Conservation (phyloP, 2,329 filamentous ascomycete species). For the Fusarium mangiferae region DNA sequence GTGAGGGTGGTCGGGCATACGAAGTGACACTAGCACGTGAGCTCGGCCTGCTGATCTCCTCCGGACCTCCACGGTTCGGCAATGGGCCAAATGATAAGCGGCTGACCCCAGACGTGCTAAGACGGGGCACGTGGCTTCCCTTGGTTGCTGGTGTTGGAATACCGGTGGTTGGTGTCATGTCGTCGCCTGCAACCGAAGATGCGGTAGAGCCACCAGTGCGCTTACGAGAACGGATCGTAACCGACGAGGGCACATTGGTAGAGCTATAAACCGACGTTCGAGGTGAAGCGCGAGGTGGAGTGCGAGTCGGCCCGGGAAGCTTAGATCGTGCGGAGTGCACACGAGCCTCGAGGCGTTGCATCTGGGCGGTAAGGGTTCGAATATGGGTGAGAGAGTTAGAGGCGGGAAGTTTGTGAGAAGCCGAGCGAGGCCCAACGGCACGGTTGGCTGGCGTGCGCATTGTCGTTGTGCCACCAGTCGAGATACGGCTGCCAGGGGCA, state of each 20-base stretch:
- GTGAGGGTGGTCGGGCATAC: conserved; percentile 64
- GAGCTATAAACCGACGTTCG: conserved; percentile 59
- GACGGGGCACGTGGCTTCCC: conserved; percentile 64
- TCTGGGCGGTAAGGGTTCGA: conserved; percentile 91
- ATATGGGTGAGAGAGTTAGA: conserved; percentile 89
- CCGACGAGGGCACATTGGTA: conserved; percentile 61
- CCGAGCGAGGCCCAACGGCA: conserved; percentile 66
- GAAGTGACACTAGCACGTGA: conserved; percentile 74
- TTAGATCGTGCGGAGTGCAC: conserved; percentile 93
- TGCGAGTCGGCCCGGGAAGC: conserved; percentile 81
- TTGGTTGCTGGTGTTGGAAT: conserved; percentile 50
- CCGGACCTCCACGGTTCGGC: conserved; percentile 63
- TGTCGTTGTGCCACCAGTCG: conserved; percentile 59
- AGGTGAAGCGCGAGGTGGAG: conserved; percentile 84
- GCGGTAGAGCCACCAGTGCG: conserved; percentile 68
- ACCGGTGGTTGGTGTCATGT: conserved; percentile 61
- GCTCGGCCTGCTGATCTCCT: conserved; percentile 69
- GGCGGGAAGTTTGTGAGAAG: conserved; percentile 62
- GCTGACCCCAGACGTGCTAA: conserved; percentile 71
- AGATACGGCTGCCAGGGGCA: conserved; percentile 54
- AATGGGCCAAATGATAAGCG: conserved; percentile 72
- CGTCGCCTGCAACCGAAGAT: conserved; percentile 63
- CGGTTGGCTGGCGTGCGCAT: conserved; percentile 59
- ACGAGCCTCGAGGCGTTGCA: conserved; percentile 94
- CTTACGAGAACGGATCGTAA: conserved; percentile 76